Evolutionary conservation across 345 rosid species (phyloP).

Genomic region (Acer saccharum): DNA sequence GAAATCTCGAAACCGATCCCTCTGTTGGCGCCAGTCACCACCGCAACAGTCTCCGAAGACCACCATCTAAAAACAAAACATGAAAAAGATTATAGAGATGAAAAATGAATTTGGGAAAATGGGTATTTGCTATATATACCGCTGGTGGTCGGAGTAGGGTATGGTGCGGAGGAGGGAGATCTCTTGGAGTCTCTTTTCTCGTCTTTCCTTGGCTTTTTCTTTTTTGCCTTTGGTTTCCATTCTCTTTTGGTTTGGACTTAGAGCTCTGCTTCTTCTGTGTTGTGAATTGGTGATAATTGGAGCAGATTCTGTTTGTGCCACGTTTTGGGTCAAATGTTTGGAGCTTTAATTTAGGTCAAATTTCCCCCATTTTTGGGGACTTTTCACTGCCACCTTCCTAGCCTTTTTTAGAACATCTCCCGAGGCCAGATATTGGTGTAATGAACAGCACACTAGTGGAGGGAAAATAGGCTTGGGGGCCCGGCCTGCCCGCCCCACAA

Average conservation of each 20-base stretch:
- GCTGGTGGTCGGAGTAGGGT: conserved; percentile 91
- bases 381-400: not conserved
- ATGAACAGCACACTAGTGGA: too few relatives aligned
- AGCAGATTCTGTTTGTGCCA: conserved; percentile 5
- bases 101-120: not conserved
- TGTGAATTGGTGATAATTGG: conserved; percentile 5
- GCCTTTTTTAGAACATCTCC: not conserved
- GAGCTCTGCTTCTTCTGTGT: conserved; percentile 3
- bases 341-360: conserved; percentile 27
- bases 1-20: conserved; percentile 94
- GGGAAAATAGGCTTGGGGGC: too few relatives aligned
- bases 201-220: conserved; percentile 64
- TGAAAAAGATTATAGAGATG: not conserved
- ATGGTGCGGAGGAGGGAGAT: conserved; percentile 87
- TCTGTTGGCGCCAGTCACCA: conserved; percentile 89
- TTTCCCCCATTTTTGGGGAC: conserved; percentile 5
- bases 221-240: conserved; percentile 23
- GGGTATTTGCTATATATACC: conserved; percentile 32
- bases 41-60: conserved; percentile 82
- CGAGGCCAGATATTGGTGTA: too few relatives aligned
- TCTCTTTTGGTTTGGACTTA: not conserved
- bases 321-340: conserved; percentile 16
- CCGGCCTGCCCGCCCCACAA: too few relatives aligned
- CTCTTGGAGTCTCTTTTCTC: conserved; percentile 79
- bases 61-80: conserved; percentile 67